Percentiles rank a stretch among this genome's conserved stretches.
Evolutionary conservation across 192 early-diverging fungal species (phyloP).

Genomic region (Mortierella alpina): DNA sequence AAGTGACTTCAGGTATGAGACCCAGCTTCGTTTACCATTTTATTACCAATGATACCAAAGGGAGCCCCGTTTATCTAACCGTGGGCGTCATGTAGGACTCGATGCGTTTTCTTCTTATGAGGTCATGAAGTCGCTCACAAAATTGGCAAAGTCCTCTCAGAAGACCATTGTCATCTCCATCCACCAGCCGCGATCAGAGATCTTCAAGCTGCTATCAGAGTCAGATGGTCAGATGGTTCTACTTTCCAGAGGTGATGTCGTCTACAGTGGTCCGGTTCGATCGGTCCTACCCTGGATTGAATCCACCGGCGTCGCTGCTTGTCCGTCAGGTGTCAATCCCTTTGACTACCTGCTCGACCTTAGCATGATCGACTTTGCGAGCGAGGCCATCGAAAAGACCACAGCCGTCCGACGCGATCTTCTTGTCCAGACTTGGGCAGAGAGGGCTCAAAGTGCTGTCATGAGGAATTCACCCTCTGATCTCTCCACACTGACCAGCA

Average conservation of each 20-base stretch:
- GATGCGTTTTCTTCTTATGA: constrained; percentile 51
- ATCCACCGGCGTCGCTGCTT: constrained; percentile 24
- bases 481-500: constrained; percentile 8
- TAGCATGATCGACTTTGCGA: constrained; percentile 51
- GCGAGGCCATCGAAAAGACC: constrained; percentile 45
- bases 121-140: constrained; percentile 52
- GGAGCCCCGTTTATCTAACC: too few species aligned
- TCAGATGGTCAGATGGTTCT: constrained; percentile 51
- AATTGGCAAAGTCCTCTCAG: constrained; percentile 46
- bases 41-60: background rate
- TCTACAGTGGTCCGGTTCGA: constrained; percentile 45
- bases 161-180: constrained; percentile 87
- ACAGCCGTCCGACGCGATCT: constrained; percentile 36
- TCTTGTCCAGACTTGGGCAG: constrained; percentile 37
- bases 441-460: constrained; percentile 2
- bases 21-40: background rate
- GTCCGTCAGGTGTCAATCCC: constrained; percentile 43
- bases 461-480: background rate
- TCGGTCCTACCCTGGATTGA: constrained; percentile 49
- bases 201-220: constrained; percentile 75
- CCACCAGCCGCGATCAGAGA: constrained; percentile 88
- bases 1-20: constrained; percentile 73
- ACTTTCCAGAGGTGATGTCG: constrained; percentile 40
- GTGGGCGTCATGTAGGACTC: constrained; percentile 8
- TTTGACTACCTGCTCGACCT: constrained; percentile 49